Evolutionary conservation across 345 rosid genomes (phyloP).

Genomic region (Salix udensis): DNA sequence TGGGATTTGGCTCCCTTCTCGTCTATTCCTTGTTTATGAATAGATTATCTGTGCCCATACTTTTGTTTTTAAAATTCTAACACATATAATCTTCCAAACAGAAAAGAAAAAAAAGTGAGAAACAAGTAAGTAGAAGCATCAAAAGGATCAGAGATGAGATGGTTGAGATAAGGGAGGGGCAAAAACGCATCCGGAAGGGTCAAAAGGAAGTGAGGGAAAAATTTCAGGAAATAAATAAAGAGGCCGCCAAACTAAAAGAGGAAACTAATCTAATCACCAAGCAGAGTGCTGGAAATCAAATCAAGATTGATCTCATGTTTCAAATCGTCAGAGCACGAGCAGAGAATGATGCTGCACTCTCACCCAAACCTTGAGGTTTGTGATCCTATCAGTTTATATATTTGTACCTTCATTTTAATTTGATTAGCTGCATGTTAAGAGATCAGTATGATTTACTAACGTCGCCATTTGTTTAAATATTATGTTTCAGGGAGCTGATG

Average conservation of each 20-base stretch:
- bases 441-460: not conserved
- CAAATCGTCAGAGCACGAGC: not conserved
- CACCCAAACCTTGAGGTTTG: not conserved
- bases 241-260: not conserved
- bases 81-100: not conserved
- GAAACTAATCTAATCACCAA: not conserved
- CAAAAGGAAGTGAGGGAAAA: not conserved
- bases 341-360: not conserved
- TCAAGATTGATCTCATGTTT: not conserved
- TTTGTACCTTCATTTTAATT: not conserved
- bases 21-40: not conserved
- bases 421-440: not conserved
- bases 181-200: not conserved
- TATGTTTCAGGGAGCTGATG: not conserved
- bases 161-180: not conserved
- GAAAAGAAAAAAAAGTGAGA: not conserved
- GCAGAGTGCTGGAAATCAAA: not conserved
- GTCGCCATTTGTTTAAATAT: not conserved
- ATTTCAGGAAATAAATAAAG: not conserved
- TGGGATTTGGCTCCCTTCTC: too few relatives aligned
- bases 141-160: not conserved
- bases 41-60: not conserved
- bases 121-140: not conserved
- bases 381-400: not conserved
- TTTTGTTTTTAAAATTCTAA: not conserved